Evolutionary conservation across 2,329 filamentous ascomycete species (phyloP).

Genomic region (Microascus cirrosus): DNA sequence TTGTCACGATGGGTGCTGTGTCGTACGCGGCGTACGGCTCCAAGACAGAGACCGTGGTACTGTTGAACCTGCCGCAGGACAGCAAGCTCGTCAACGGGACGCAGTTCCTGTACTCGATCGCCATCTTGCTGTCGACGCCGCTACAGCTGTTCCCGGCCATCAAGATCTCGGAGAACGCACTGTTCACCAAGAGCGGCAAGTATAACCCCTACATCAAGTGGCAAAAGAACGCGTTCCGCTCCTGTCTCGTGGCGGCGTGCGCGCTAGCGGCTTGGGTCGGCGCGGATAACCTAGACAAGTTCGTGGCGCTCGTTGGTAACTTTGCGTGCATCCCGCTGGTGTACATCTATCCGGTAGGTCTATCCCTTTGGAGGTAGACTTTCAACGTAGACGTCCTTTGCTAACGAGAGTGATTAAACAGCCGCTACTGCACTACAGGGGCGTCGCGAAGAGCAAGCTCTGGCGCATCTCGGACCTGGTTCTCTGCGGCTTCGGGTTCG

Average conservation of each 20-base stretch:
- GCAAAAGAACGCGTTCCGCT: conserved; percentile 97
- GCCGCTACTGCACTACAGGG: conserved; percentile 83
- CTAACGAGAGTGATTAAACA: conserved; percentile 21
- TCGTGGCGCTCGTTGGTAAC: conserved; percentile 89
- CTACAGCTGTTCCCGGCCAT: conserved; percentile 97
- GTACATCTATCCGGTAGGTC: conserved; percentile 88
- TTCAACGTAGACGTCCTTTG: neutral
- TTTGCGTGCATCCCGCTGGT: conserved; percentile 97
- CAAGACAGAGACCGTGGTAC: conserved; percentile 88
- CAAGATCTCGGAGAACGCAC: conserved; percentile 85
- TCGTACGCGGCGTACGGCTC: conserved; percentile 96
- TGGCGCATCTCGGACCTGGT: conserved; percentile 63
- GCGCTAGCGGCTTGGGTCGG: conserved; percentile 84
- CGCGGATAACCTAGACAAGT: conserved; percentile 90
- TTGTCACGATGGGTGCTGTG: conserved; percentile 81
- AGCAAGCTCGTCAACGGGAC: conserved; percentile 91
- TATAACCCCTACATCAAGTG: conserved; percentile 99
- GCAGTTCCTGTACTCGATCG: conserved; percentile 93
- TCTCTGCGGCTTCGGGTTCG: conserved; percentile 70
- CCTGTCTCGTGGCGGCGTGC: conserved; percentile 81
- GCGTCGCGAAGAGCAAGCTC: conserved; percentile 56
- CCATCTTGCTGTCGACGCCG: conserved; percentile 91
- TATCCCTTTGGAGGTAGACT: neutral
- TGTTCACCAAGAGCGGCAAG: conserved; percentile 91
- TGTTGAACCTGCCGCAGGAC: conserved; percentile 93